Percentiles rank a stretch among this genome's conserved stretches.
Conservation (phyloP, 1,139 yeast species). For the Taphrina betulina region DNA sequence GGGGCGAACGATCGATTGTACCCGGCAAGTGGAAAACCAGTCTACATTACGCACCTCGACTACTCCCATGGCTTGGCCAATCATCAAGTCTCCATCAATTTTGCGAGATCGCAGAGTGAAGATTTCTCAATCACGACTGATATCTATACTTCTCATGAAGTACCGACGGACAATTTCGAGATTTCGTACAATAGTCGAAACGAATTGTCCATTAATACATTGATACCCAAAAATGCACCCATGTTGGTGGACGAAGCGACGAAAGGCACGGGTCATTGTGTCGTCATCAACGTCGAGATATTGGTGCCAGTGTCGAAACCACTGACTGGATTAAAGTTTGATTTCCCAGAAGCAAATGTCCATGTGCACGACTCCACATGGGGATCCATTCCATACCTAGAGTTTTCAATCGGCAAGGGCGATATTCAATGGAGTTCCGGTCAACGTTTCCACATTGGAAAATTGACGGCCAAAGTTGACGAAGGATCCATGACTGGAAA, state of each 20-base stretch:
- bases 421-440: slow-evolving; percentile 1
- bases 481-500: slow-evolving; percentile 8
- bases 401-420: slow-evolving; percentile 9
- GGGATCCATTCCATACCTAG: slow-evolving; percentile 15
- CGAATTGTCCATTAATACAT: slow-evolving; percentile 1
- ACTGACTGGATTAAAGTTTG: slow-evolving; percentile 5
- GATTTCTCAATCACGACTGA: slow-evolving; percentile 18
- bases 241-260: neutral
- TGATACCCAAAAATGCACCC: slow-evolving; percentile 4
- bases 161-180: slow-evolving; percentile 2
- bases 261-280: slow-evolving; percentile 12
- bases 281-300: slow-evolving; percentile 17
- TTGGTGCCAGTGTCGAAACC: slow-evolving; percentile 23
- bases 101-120: slow-evolving; percentile 19
- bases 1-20: slow-evolving; percentile 23
- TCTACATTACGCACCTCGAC: slow-evolving; percentile 19
- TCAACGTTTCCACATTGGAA: slow-evolving; percentile 18
- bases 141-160: slow-evolving; percentile 21
- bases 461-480: neutral
- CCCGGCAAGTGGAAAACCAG: slow-evolving; percentile 6
- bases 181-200: slow-evolving; percentile 1
- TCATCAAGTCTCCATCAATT: slow-evolving; percentile 15
- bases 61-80: slow-evolving; percentile 14
- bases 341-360: slow-evolving; percentile 19
- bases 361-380: slow-evolving; percentile 10